Base-by-base conservation (phyloP, 352 stramenopile species). In the Globisporangium canariense region DNA sequence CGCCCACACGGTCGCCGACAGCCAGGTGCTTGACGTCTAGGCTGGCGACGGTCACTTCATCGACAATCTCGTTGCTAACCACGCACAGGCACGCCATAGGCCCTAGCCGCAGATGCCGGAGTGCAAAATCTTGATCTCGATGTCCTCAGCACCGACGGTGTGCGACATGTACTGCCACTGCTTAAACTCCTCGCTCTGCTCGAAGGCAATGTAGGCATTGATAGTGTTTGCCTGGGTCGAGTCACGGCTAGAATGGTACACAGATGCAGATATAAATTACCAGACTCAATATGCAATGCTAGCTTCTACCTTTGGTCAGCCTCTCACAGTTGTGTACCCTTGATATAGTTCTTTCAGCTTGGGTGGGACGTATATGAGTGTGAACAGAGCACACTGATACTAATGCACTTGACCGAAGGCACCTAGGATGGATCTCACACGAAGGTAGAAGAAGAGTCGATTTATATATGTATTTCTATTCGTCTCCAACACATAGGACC, bases 91-190 rank as follows among this genome's bases (percentile, higher is more conserved):
- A 88, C 10, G 49, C 30, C 0, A 74, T 75, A 0, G 66, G 62
- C 73, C 75, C 79, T 77, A 88, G 41, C 76, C 75, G 60, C 77
- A 86, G 70, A 88, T 85, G 20, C 77, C 79, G 60, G 75, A 84
- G 65, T 86, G 75, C 58, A 74, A 81, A 54, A 88, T 84, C 65
- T 82, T 73, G 74, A 86, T 86, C 61, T 86, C 75, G 25, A 88
- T 62, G 59, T 86, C 79, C 34, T 81, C 62, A 4, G 58, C 50
- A 10, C 77, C 76, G 10, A 86, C 65, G 18, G 78, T 66, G 49
- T 69, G 76, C 18, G 78, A 77, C 46, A 74, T 45, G 62, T 83
- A 88, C 55, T 75, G 54, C 72, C 69, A 83, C 0, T 68, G 62
- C 61, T 82, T 60, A 18, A 85, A 45, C 0, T 53, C 6, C 14